Base-by-base conservation (phyloP, 805 yeast species). In the Kuraishia hungarica region DNA sequence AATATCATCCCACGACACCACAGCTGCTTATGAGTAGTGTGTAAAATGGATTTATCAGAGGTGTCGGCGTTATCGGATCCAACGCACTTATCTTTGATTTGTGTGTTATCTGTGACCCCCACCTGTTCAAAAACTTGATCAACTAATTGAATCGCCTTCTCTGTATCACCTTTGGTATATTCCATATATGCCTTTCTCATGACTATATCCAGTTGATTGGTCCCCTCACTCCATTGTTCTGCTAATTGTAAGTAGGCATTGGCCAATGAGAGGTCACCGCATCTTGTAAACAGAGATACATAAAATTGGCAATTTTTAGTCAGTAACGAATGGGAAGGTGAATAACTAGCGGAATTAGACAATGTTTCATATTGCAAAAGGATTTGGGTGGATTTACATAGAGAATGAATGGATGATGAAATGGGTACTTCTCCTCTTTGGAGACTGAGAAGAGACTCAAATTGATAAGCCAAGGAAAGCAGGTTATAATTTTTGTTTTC, bases 401-500 rank as follows among this genome's bases (percentile, higher is more conserved):
- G 17, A 3, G 43, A 35, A 17, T 35, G 43, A 13, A 35, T 35
- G n/a, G 43, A 35, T 4, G 43, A 6, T 4, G 43, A 35, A 13
- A 35, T 7, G 4, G 43, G 43, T 17, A 35, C 3, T 13, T 35
- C 43, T 20, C 51, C 24, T 28, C 29, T 17, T 20, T 24, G 20
- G 51, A n/a, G 24, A 50, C 39, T n/a, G 77, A 64, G 2, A 2
- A 80, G 65, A 0, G 87, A 80, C 61, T 87, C 90, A 58, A 82
- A 82, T 59, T 84, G 83, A 63, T 80, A 84, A 10, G 89, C 83
- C 64, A 81, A 76, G 1, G 92, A 80, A 56, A 76, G 82, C 59
- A 78, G 69, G 62, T 68, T 72, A 54, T 74, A 65, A 23, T 82
- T 70, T 46, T 62, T 73, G 13, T 76, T 78, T 54, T 74, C 73